These are phyloP conservation scores for Chaetomium sp. DNA, from an alignment of 2,329 filamentous ascomycete species.

Conservation along the genomic window DNA sequence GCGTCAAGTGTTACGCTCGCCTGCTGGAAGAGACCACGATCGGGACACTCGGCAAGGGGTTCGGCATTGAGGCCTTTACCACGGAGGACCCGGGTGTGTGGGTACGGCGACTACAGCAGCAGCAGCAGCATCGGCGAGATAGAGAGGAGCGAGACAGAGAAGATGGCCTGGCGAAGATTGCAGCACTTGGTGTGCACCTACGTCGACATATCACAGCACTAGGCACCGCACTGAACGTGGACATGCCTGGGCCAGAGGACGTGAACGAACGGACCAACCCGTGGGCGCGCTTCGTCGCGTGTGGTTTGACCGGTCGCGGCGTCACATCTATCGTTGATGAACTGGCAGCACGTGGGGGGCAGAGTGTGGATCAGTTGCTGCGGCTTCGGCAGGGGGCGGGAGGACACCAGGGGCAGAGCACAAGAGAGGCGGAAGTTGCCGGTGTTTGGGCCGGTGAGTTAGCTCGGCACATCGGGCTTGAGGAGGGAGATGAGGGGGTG, in stretches of 20 bases:
- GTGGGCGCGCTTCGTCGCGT: slow-evolving; percentile 74
- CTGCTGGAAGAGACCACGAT: slow-evolving; percentile 73
- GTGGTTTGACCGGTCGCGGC: slow-evolving; percentile 72
- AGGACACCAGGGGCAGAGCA: too few relatives aligned
- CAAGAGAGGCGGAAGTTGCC: slow-evolving; percentile 13
- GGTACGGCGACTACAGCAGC: slow-evolving; percentile 36
- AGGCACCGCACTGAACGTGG: slow-evolving; percentile 76
- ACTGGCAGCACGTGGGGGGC: slow-evolving; percentile 23
- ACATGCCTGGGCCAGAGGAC: slow-evolving; percentile 53
- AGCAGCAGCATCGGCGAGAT: background rate
- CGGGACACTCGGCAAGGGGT: slow-evolving; percentile 49
- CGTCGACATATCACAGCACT: slow-evolving; percentile 76
- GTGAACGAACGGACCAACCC: slow-evolving; percentile 45
- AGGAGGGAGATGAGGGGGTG: slow-evolving; percentile 8
- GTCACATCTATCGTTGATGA: slow-evolving; percentile 67
- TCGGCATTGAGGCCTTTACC: slow-evolving; percentile 55
- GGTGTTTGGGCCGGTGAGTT: slow-evolving; percentile 21
- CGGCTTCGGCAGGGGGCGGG: background rate
- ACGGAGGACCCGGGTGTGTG: slow-evolving; percentile 82
- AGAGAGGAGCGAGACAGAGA: background rate
- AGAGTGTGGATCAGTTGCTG: slow-evolving; percentile 45
- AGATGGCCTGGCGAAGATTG: slow-evolving; percentile 62
- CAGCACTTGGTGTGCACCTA: slow-evolving; percentile 87
- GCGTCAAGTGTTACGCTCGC: slow-evolving; percentile 69
- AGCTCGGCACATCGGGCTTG: slow-evolving; percentile 18